Evolutionary conservation across 805 yeast species (phyloP).

Genomic region (Wickerhamomyces sydowiorum): DNA sequence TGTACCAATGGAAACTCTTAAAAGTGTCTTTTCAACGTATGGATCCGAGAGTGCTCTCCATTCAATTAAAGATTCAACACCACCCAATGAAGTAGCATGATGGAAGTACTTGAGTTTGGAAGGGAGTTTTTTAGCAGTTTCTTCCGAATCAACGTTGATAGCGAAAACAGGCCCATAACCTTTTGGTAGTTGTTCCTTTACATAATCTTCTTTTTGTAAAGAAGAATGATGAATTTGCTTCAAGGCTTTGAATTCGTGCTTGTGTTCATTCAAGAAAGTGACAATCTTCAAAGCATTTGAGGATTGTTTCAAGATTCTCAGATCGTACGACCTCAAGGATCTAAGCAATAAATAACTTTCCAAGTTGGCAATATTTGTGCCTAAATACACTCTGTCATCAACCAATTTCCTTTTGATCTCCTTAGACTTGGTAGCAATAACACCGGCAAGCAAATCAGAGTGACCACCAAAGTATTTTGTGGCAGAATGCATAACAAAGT

Average conservation of each 20-base stretch:
- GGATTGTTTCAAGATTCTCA: slow-evolving; percentile 66
- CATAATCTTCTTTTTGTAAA: slow-evolving; percentile 64
- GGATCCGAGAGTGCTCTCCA: slow-evolving; percentile 80
- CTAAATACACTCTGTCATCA: slow-evolving; percentile 63
- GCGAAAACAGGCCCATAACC: slow-evolving; percentile 76
- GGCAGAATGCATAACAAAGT: slow-evolving; percentile 87
- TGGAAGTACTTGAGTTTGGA: slow-evolving; percentile 62
- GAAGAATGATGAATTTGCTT: slow-evolving; percentile 63
- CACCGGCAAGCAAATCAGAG: slow-evolving; percentile 83
- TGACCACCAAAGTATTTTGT: slow-evolving; percentile 97
- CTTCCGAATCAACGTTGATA: slow-evolving; percentile 43
- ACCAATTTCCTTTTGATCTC: slow-evolving; percentile 40
- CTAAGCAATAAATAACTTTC: slow-evolving; percentile 72
- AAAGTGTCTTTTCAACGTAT: slow-evolving; percentile 45
- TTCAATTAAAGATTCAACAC: slow-evolving; percentile 85
- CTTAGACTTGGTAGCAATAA: slow-evolving; percentile 57
- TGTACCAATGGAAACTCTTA: slow-evolving; percentile 77
- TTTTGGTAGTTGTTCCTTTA: slow-evolving; percentile 58
- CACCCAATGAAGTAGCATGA: slow-evolving; percentile 93
- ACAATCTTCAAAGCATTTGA: slow-evolving; percentile 59
- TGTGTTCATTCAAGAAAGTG: slow-evolving; percentile 47
- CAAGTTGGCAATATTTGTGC: slow-evolving; percentile 73
- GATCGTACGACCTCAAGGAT: slow-evolving; percentile 73
- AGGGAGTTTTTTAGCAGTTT: slow-evolving; percentile 60
- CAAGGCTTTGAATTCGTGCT: slow-evolving; percentile 41